Evolutionary conservation across 306 rosid genomes (phyloP).

Genomic region (Acacia confusa): DNA sequence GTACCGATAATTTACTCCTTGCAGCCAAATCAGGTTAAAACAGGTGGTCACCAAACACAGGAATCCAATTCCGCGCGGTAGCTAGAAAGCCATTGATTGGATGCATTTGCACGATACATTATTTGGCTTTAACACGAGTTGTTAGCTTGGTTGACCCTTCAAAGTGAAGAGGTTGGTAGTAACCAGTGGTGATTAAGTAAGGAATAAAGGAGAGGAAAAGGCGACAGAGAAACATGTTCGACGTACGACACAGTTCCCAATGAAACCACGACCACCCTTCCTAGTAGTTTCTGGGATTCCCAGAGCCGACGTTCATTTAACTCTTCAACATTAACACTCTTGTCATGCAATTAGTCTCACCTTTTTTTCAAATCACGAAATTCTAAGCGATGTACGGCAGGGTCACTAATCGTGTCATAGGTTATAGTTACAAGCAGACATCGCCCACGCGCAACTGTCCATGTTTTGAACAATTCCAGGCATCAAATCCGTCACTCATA

Average conservation of each 20-base stretch:
- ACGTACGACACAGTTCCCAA: constrained; percentile 32
- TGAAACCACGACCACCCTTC: constrained; percentile 42
- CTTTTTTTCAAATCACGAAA: neutral
- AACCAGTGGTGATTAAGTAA: neutral
- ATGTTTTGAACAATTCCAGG: neutral
- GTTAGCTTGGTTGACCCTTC: neutral
- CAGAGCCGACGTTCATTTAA: constrained; percentile 31
- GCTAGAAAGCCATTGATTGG: neutral
- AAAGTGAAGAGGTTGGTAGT: neutral
- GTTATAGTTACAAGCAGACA: neutral
- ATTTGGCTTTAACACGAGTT: neutral
- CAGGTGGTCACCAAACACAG: neutral
- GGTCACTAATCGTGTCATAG: neutral
- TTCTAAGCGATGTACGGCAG: neutral
- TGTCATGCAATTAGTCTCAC: neutral
- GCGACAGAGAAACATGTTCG: constrained; percentile 31
- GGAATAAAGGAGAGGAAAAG: constrained; percentile 17
- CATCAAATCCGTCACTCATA: neutral
- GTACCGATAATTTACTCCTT: neutral
- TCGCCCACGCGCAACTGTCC: neutral
- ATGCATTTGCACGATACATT: neutral
- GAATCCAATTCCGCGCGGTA: neutral
- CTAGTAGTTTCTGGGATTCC: constrained; percentile 38
- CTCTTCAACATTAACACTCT: constrained; percentile 4
- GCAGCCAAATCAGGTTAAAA: neutral